Evolutionary conservation across 1,284 basidiomycete genomes (phyloP).

Genomic region (Spongispora temasekensis): DNA sequence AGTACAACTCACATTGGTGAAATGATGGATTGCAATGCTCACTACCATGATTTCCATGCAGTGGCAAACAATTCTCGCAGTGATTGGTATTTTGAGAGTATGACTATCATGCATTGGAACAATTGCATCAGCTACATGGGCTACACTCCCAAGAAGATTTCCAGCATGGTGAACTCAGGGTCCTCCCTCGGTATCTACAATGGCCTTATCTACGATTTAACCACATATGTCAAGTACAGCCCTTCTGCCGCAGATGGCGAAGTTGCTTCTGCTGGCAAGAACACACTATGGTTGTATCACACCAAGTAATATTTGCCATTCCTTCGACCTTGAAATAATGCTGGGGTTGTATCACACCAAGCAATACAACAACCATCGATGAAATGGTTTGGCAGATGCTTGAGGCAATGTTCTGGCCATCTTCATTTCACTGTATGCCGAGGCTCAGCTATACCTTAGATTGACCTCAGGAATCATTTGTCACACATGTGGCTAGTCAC

Average conservation of each 20-base stretch:
- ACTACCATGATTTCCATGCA: conserved; percentile 95
- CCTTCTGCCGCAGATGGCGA: conserved; percentile 61
- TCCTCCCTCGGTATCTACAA: conserved; percentile 81
- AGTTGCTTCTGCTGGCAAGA: conserved; percentile 54
- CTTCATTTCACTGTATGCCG: too few relatives aligned
- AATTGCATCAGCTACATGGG: conserved; percentile 90
- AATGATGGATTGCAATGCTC: conserved; percentile 80
- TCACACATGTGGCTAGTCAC: too few relatives aligned
- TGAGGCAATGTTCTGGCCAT: too few relatives aligned
- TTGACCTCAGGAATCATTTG: too few relatives aligned
- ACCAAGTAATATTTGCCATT: too few relatives aligned
- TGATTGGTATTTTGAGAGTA: conserved; percentile 95
- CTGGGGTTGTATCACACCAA: too few relatives aligned
- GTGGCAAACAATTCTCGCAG: conserved; percentile 87
- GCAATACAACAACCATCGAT: too few relatives aligned
- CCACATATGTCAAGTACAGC: conserved; percentile 71
- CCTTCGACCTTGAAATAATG: too few relatives aligned
- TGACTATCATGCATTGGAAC: conserved; percentile 88
- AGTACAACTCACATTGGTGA: conserved; percentile 77
- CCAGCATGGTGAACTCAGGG: conserved; percentile 66
- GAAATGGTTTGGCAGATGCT: conserved; percentile 78
- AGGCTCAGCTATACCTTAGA: too few relatives aligned
- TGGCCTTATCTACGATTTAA: conserved; percentile 86
- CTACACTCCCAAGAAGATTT: conserved; percentile 79
- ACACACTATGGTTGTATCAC: too few relatives aligned